Percentiles rank a stretch among this genome's conserved stretches.
Conservation (phyloP, 2,329 filamentous ascomycete species). For the Alternaria triticimaculans region DNA sequence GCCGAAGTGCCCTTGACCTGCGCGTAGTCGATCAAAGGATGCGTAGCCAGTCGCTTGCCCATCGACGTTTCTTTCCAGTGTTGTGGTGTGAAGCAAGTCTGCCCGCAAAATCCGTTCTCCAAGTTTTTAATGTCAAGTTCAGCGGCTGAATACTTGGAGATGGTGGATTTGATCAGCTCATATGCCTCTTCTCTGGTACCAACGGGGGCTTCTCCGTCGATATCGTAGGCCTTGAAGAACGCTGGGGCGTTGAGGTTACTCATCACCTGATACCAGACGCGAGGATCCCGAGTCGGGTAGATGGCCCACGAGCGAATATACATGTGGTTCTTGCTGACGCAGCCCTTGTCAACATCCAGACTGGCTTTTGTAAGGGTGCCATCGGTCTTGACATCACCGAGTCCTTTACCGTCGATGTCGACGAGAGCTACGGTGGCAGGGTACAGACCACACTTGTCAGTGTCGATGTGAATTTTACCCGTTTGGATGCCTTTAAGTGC, state of each 20-base stretch:
- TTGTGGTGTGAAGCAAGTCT: conserved; percentile 54
- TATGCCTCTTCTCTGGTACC: conserved; percentile 28
- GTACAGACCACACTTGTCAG: conserved; percentile 19
- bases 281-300: conserved; percentile 56
- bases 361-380: conserved; percentile 10
- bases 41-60: conserved; percentile 51
- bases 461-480: neutral
- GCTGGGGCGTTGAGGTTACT: conserved; percentile 56
- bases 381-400: neutral
- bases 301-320: conserved; percentile 27
- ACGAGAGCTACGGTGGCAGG: conserved; percentile 19
- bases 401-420: neutral
- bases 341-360: neutral
- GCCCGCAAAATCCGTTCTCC: conserved; percentile 41
- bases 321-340: neutral
- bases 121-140: conserved; percentile 28
- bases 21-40: conserved; percentile 53
- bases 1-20: conserved; percentile 20
- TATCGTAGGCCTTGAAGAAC: conserved; percentile 55
- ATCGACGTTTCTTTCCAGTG: conserved; percentile 55
- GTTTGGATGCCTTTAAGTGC: neutral
- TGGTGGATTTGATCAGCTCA: conserved; percentile 24
- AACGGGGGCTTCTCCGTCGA: conserved; percentile 41
- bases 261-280: conserved; percentile 60
- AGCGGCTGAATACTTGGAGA: conserved; percentile 43